phyloP scores from a whole-genome alignment of 306 rosid species.

The Ceratonia siliqua region DNA sequence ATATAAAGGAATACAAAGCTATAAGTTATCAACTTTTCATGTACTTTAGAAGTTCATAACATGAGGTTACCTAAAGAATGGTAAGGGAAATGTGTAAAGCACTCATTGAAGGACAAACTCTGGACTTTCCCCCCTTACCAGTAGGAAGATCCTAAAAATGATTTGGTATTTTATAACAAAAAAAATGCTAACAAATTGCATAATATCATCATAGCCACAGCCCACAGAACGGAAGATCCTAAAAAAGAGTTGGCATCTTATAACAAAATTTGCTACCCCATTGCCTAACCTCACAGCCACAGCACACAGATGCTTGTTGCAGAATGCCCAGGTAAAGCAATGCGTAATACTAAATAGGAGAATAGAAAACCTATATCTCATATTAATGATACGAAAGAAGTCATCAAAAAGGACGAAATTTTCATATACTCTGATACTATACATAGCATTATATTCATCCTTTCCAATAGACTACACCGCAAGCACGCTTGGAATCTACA shows the following conservation, averaged over 20 bases:
- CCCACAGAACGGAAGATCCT: conserved; percentile 8
- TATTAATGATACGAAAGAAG: neutral
- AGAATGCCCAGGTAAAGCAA: conserved; percentile 20
- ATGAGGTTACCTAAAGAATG: neutral
- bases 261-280: neutral
- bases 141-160: neutral
- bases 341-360: neutral
- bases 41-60: neutral
- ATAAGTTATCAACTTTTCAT: neutral
- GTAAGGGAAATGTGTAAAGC: neutral
- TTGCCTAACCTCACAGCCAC: neutral
- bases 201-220: conserved; percentile 17
- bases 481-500: conserved; percentile 17
- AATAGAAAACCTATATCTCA: neutral
- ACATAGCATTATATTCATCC: conserved; percentile 19
- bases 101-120: neutral
- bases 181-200: neutral
- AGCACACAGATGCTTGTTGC: conserved; percentile 10
- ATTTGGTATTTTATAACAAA: neutral
- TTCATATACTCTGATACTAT: neutral
- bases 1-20: conserved; percentile 1
- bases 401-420: conserved; percentile 17
- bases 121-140: neutral
- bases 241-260: conserved; percentile 5
- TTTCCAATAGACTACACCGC: conserved; percentile 3